Percentiles rank a stretch among this genome's conserved stretches.
Evolutionary conservation across 371 early-diverging fungal species (phyloP).

Genomic region (Capniomyces stellatus): DNA sequence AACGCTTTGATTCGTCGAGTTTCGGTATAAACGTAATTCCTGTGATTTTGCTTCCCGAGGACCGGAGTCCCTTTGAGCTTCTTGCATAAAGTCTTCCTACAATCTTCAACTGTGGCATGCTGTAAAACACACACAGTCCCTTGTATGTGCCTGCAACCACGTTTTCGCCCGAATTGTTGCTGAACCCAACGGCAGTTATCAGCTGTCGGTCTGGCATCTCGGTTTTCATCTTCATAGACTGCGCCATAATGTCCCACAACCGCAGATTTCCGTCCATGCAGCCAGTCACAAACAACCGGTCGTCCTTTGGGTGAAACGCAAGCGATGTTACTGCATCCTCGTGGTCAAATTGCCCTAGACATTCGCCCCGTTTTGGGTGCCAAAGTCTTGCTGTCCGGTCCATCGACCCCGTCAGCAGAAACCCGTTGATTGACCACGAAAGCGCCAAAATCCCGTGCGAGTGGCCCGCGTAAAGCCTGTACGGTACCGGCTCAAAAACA

Average conservation of each 20-base stretch:
- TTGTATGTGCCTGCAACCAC: conserved; percentile 58
- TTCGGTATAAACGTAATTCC: conserved; percentile 40
- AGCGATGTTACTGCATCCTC: conserved; percentile 58
- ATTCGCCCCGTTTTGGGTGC: conserved; percentile 51
- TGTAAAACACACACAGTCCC: conserved; percentile 63
- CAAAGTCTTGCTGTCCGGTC: conserved; percentile 75
- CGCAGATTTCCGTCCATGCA: conserved; percentile 64
- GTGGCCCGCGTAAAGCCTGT: conserved; percentile 50
- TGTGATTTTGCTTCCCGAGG: conserved; percentile 51
- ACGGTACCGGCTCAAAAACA: conserved; percentile 44
- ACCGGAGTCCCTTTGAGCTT: conserved; percentile 27
- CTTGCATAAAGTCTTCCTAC: conserved; percentile 59
- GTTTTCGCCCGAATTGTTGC: conserved; percentile 37
- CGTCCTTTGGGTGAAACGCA: conserved; percentile 68
- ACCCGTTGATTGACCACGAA: conserved; percentile 72
- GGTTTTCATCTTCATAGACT: conserved; percentile 54
- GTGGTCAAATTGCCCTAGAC: conserved; percentile 61
- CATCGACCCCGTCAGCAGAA: conserved; percentile 62
- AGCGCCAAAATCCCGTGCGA: conserved; percentile 49
- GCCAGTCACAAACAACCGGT: conserved; percentile 59
- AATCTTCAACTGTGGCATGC: conserved; percentile 54
- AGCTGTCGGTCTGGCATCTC: conserved; percentile 39
- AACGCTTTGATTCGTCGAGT: too few relatives aligned
- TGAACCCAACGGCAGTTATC: conserved; percentile 64
- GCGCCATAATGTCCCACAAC: conserved; percentile 66